phyloP scores from a whole-genome alignment of 2,329 filamentous ascomycete genomes.

The Monosporascus ibericus region DNA sequence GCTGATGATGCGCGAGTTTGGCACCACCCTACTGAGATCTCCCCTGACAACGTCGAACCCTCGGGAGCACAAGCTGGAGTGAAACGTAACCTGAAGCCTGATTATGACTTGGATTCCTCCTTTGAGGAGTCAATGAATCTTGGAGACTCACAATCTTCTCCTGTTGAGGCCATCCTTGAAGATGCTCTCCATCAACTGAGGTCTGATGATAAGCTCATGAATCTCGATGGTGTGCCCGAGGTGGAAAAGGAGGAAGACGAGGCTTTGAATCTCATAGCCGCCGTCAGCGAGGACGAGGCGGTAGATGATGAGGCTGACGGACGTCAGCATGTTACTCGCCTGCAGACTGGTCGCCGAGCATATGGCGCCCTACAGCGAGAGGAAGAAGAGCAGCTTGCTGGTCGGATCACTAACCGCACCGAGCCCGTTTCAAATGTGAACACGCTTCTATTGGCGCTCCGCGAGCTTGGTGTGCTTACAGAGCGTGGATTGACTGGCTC shows the following conservation, averaged over 20 bases:
- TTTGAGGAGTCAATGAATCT: no score
- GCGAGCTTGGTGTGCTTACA: background rate
- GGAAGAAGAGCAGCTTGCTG: slow-evolving; percentile 3
- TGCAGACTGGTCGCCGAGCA: background rate
- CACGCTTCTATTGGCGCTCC: slow-evolving; percentile 1
- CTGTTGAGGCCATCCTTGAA: background rate
- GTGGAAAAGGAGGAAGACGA: slow-evolving; percentile 1
- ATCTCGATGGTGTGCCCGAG: background rate
- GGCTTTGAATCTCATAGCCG: background rate
- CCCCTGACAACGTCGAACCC: no score
- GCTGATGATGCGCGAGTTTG: no score
- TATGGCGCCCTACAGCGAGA: slow-evolving; percentile 1
- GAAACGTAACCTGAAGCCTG: no score
- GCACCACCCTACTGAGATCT: no score
- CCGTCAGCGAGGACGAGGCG: background rate
- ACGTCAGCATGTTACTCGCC: slow-evolving; percentile 1
- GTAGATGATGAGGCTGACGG: background rate
- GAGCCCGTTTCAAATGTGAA: background rate
- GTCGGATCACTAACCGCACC: background rate
- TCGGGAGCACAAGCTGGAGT: no score
- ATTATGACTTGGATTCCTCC: no score
- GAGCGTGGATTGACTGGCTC: background rate
- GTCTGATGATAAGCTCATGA: background rate
- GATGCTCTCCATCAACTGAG: background rate
- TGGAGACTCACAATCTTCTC: no score